These are phyloP conservation scores for Ceratobasidium sp. DNA, from an alignment of 1,284 basidiomycete species.

Conservation along the genomic window DNA sequence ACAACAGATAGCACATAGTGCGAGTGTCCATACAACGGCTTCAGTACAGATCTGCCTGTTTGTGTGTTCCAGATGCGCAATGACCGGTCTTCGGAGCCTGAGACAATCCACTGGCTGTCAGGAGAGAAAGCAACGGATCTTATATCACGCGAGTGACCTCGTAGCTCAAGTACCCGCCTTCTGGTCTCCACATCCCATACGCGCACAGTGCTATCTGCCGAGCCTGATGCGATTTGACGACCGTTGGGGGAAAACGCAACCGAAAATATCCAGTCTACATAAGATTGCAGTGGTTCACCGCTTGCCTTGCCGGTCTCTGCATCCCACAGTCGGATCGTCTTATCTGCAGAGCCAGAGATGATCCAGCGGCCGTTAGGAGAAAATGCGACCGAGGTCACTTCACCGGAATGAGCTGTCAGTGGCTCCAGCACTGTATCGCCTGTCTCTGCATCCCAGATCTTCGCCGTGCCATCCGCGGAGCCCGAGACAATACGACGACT, in stretches of 20 bases:
- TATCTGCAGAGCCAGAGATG: slow-evolving; percentile 40
- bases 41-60: not conserved
- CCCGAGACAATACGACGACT: slow-evolving; percentile 17
- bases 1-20: not conserved
- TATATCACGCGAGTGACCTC: slow-evolving; percentile 26
- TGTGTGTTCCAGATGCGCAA: slow-evolving; percentile 32
- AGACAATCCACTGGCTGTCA: slow-evolving; percentile 27
- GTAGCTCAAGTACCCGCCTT: not conserved
- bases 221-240: slow-evolving; percentile 20
- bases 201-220: slow-evolving; percentile 24
- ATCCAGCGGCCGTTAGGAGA: slow-evolving; percentile 40
- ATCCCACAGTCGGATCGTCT: slow-evolving; percentile 43
- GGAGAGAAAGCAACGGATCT: slow-evolving; percentile 32
- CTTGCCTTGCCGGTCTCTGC: slow-evolving; percentile 3
- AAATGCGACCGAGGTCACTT: slow-evolving; percentile 33
- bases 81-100: slow-evolving; percentile 25
- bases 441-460: slow-evolving; percentile 38
- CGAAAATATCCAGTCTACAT: slow-evolving; percentile 1
- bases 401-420: not conserved
- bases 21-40: not conserved
- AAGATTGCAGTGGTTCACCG: not conserved
- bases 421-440: not conserved
- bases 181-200: slow-evolving; percentile 37
- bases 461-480: slow-evolving; percentile 1
- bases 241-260: slow-evolving; percentile 35